Evolutionary conservation across 768 basidiomycete genomes (phyloP).

Genomic region (Peribolospora baueri): DNA sequence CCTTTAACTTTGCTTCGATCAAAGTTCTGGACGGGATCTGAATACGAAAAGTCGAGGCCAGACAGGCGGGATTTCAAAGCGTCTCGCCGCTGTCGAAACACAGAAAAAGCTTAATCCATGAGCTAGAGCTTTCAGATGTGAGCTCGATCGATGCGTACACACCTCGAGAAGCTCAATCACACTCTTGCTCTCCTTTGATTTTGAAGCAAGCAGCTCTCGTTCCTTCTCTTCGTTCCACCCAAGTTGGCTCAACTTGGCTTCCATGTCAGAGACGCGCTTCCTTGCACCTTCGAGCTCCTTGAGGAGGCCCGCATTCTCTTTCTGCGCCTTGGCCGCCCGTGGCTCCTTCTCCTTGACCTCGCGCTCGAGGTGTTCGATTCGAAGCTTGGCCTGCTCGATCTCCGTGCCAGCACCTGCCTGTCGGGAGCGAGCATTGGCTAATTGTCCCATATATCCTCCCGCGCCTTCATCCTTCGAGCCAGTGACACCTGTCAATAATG

Average conservation of each 20-base stretch:
- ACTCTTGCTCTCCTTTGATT: conserved; percentile 30
- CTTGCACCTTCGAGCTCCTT: conserved; percentile 33
- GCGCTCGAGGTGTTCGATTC: conserved; percentile 48
- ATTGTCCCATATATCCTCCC: conserved; percentile 89
- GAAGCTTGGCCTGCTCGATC: conserved; percentile 54
- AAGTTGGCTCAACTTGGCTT: conserved; percentile 30
- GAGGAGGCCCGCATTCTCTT: conserved; percentile 53
- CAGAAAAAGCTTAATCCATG: conserved; percentile 1
- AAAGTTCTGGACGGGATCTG: conserved; percentile 49
- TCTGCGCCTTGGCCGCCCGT: conserved; percentile 57
- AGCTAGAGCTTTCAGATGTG: conserved; percentile 6
- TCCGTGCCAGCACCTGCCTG: conserved; percentile 55
- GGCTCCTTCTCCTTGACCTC: conserved; percentile 55
- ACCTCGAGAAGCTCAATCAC: conserved; percentile 44
- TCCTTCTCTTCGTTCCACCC: conserved; percentile 63
- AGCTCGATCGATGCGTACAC: conserved; percentile 4
- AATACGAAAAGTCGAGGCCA: conserved; percentile 55
- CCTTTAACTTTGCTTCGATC: conserved; percentile 74
- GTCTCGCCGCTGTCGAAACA: conserved; percentile 37
- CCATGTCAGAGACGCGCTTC: conserved; percentile 23
- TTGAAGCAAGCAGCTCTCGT: conserved; percentile 19
- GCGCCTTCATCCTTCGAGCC: conserved; percentile 39
- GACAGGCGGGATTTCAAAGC: conserved; percentile 8
- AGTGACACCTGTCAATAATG: conserved; percentile 73
- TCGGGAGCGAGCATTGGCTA: conserved; percentile 56